Evolutionary conservation across 2,329 filamentous ascomycete species (phyloP).

Genomic region (Penicillium hordei): DNA sequence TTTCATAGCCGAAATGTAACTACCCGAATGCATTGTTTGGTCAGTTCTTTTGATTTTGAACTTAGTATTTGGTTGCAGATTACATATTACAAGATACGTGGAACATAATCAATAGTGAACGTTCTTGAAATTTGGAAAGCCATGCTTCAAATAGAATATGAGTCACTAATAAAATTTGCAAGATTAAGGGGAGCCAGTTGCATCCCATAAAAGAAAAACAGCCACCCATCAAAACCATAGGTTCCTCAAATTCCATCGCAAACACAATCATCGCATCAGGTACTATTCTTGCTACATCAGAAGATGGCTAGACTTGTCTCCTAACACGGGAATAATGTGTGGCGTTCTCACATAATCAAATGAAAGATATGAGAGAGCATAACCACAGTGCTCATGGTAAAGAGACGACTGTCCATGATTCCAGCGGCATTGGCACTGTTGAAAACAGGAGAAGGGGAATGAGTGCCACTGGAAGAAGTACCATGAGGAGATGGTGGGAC

Average conservation of each 20-base stretch:
- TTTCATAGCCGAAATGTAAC: background rate
- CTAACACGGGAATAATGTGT: background rate
- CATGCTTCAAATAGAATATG: constrained; percentile 12
- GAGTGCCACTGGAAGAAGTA: background rate
- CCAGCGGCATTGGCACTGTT: constrained; percentile 2
- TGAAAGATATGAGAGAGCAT: background rate
- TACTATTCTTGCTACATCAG: background rate
- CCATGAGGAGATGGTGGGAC: background rate
- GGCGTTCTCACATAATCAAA: background rate
- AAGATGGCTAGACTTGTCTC: constrained; percentile 1
- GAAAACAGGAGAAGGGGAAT: constrained; percentile 1
- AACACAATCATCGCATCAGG: background rate
- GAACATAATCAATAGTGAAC: background rate
- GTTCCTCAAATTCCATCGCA: background rate
- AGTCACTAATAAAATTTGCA: constrained; percentile 5
- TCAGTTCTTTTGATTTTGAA: background rate
- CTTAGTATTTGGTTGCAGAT: background rate
- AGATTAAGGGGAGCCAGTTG: constrained; percentile 9
- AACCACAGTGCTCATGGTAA: constrained; percentile 4
- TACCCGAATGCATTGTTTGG: background rate
- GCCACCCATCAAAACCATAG: background rate
- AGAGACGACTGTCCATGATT: background rate
- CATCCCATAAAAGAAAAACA: constrained; percentile 4
- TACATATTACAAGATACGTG: background rate
- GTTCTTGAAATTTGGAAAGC: constrained; percentile 3